Conservation (phyloP, 805 yeast species). For the Blastobotrys muscicola region DNA sequence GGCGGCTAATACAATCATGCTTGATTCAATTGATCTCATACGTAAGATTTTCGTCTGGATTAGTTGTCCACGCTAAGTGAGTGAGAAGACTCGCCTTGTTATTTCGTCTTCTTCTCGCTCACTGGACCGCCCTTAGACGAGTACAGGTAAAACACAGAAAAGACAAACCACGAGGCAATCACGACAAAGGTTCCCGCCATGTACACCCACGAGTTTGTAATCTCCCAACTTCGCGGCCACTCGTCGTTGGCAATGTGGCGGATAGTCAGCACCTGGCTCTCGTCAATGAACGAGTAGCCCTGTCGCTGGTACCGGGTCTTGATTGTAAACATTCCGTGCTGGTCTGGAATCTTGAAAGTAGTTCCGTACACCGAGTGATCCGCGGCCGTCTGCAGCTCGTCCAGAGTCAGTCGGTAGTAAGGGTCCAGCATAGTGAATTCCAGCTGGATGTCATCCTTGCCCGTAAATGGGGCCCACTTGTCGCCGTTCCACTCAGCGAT, state of each 20-base stretch:
- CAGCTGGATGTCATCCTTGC: conserved; percentile 54
- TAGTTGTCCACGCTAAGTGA: neutral
- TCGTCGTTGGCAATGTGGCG: conserved; percentile 95
- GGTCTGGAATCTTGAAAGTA: conserved; percentile 76
- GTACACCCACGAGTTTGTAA: conserved; percentile 89
- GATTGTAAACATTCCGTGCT: conserved; percentile 93
- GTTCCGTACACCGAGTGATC: conserved; percentile 37
- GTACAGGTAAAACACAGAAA: conserved; percentile 56
- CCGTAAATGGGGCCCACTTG: conserved; percentile 60
- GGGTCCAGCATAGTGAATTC: conserved; percentile 91
- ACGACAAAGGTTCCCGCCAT: conserved; percentile 63
- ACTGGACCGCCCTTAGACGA: conserved; percentile 15
- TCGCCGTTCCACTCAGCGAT: conserved; percentile 36
- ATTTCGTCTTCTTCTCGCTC: conserved; percentile 1
- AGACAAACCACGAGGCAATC: conserved; percentile 63
- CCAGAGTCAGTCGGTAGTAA: conserved; percentile 69
- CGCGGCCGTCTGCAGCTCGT: conserved; percentile 31
- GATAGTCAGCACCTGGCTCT: conserved; percentile 64
- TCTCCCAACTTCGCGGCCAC: conserved; percentile 86
- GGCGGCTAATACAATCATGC: neutral
- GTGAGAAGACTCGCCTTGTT: neutral
- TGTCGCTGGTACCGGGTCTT: conserved; percentile 65
- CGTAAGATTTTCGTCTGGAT: no score
- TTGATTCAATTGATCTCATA: neutral
- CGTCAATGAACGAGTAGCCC: conserved; percentile 62